Evolutionary conservation across 179 eudicot genomes (phyloP).

Genomic region (Beta lomatogona): DNA sequence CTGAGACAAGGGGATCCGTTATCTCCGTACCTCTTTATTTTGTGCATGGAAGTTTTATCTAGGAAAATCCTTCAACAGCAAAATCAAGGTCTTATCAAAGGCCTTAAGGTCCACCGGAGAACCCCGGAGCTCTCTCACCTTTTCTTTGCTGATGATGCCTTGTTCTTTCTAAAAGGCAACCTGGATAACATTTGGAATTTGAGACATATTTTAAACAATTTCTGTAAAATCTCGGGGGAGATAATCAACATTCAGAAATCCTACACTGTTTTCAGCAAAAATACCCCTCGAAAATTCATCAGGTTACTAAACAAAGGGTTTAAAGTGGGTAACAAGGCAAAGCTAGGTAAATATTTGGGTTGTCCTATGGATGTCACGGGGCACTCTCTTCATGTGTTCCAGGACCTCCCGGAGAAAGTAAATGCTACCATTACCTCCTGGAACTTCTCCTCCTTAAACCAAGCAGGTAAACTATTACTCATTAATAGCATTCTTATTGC

Average conservation of each 20-base stretch:
- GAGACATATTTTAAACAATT: no score
- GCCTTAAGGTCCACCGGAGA: no score
- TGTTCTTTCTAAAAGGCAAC: neutral
- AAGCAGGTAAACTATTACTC: neutral
- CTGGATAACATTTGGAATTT: no score
- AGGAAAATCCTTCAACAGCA: neutral
- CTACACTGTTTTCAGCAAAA: no score
- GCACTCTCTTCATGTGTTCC: no score
- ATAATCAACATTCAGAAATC: no score
- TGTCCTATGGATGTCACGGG: no score
- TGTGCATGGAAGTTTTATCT: neutral
- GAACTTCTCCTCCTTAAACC: neutral
- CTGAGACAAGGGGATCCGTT: neutral
- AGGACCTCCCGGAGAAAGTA: neutral
- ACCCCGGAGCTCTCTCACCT: neutral
- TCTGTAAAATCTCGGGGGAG: neutral
- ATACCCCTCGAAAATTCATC: no score
- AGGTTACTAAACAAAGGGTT: no score
- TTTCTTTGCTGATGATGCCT: neutral
- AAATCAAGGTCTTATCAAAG: no score
- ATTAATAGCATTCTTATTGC: neutral
- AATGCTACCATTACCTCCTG: neutral
- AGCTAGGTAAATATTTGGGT: no score
- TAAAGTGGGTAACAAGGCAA: no score
- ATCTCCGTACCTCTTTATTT: neutral